Evolutionary conservation across 768 basidiomycete genomes (phyloP).

Genomic region (Lactarius tabidus): DNA sequence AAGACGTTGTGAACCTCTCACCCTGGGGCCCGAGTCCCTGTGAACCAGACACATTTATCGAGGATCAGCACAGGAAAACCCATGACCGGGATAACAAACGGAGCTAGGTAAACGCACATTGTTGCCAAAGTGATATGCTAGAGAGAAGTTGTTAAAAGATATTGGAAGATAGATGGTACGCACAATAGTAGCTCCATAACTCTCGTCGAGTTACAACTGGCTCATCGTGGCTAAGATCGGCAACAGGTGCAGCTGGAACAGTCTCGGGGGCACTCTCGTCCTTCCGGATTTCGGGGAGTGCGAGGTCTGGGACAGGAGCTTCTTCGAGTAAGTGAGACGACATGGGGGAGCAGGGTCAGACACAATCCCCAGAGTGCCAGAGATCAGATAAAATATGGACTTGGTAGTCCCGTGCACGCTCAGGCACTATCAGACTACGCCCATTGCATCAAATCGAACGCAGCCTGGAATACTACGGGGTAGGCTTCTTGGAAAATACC

Average conservation of each 20-base stretch:
- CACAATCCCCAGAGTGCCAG: background rate
- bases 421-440: background rate
- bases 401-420: too few relatives aligned
- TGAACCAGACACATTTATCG: background rate
- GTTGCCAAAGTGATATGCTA: slow-evolving; percentile 80
- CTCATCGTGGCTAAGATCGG: slow-evolving; percentile 38
- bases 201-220: slow-evolving; percentile 69
- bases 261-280: background rate
- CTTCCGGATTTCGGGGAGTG: background rate
- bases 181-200: slow-evolving; percentile 77
- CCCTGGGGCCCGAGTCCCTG: slow-evolving; percentile 61
- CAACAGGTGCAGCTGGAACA: slow-evolving; percentile 26
- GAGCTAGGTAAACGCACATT: slow-evolving; percentile 45
- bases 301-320: background rate
- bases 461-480: too few relatives aligned
- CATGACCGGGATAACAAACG: background rate
- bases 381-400: background rate
- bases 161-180: slow-evolving; percentile 42
- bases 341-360: background rate
- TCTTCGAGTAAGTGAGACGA: background rate
- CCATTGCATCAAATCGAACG: background rate
- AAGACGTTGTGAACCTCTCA: slow-evolving; percentile 8
- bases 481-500: too few relatives aligned
- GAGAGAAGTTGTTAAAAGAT: slow-evolving; percentile 4
- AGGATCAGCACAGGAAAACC: slow-evolving; percentile 24